Percentiles rank a stretch among this genome's conserved stretches.
Conservation (phyloP, 139 green algal genomes). For the Limnomonas spitsbergensis region DNA sequence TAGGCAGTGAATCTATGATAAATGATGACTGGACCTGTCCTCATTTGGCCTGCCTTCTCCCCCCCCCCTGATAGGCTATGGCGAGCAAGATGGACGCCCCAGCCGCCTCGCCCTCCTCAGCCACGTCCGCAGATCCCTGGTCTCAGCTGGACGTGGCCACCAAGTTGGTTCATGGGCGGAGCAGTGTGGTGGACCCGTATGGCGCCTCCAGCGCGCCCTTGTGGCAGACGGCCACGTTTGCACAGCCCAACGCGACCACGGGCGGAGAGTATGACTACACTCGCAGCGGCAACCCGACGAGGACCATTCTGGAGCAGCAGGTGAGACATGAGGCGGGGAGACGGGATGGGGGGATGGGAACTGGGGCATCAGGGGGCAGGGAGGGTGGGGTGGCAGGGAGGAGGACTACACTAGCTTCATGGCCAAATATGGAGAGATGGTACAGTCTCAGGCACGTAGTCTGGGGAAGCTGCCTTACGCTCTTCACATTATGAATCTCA, state of each 20-base stretch:
- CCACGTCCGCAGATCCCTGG: conserved; percentile 14
- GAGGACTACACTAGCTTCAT: too few species aligned
- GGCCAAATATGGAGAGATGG: too few species aligned
- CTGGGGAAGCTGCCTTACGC: too few species aligned
- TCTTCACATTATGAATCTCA: too few species aligned
- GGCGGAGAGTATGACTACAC: conserved; percentile 95
- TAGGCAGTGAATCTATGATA: too few species aligned
- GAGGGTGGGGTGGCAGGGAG: neutral
- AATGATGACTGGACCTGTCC: too few species aligned
- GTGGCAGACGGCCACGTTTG: conserved; percentile 94
- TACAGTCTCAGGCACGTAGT: too few species aligned
- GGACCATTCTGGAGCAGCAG: conserved; percentile 62
- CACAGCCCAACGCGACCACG: conserved; percentile 76
- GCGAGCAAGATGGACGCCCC: neutral
- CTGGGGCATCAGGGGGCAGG: neutral
- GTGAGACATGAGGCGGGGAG: conserved; percentile 12
- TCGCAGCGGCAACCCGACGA: conserved; percentile 92
- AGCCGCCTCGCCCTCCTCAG: conserved; percentile 9
- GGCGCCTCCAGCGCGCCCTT: conserved; percentile 75
- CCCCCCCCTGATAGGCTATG: conserved; percentile 2
- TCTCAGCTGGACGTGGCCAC: conserved; percentile 4
- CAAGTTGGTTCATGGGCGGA: conserved; percentile 13
- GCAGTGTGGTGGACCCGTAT: conserved; percentile 69
- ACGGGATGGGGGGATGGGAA: neutral
- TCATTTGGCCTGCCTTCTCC: conserved; percentile 4